phyloP scores from a whole-genome alignment of 78 protist species.

The Dictyostelium intermedium region DNA sequence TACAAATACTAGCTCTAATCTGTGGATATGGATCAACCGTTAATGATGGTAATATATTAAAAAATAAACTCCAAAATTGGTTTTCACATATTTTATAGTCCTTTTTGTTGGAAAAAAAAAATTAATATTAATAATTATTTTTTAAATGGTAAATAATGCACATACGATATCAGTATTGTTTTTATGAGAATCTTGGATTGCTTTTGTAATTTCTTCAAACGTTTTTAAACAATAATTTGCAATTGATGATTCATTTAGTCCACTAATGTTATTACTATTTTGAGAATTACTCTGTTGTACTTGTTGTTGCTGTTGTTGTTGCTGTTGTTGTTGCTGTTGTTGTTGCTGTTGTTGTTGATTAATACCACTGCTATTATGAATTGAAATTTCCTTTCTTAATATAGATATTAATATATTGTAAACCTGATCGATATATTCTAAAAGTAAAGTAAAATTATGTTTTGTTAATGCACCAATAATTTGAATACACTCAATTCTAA shows the following conservation, averaged over 20 bases:
- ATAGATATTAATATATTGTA: conserved; percentile 4
- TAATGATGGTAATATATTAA: conserved; percentile 8
- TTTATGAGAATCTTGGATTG: conserved; percentile 29
- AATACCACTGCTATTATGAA: conserved; percentile 3
- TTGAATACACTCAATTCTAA: conserved; percentile 32
- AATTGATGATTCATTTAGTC: neutral
- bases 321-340: neutral
- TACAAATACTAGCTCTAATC: conserved; percentile 68
- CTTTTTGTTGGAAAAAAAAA: neutral
- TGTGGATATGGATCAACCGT: conserved; percentile 55
- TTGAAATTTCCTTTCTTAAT: neutral
- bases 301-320: neutral
- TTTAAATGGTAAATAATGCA: neutral
- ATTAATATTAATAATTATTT: neutral
- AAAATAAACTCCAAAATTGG: conserved; percentile 38
- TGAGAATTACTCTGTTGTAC: neutral
- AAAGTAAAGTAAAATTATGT: conserved; percentile 24
- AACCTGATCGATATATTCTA: neutral
- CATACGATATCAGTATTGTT: neutral
- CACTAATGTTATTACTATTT: neutral
- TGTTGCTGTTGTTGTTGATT: neutral
- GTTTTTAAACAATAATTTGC: conserved; percentile 19
- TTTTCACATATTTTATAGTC: conserved; percentile 1
- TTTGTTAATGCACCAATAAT: conserved; percentile 35
- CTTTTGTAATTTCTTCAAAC: conserved; percentile 66